These are phyloP conservation scores for Chaetothyriales sp. DNA, from an alignment of 2,329 filamentous ascomycete species.

Conservation along the genomic window DNA sequence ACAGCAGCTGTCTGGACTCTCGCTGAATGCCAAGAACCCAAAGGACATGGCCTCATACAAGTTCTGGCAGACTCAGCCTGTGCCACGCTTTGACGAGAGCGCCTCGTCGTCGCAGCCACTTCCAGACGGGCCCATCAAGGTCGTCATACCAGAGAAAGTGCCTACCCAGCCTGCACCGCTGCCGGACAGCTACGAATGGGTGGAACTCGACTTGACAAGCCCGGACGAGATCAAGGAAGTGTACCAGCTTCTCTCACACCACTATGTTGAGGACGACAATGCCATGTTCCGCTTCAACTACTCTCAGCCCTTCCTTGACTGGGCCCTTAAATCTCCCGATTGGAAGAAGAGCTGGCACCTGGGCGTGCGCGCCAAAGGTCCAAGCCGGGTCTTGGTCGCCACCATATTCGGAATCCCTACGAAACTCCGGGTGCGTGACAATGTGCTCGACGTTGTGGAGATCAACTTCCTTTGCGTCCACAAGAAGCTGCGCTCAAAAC, in stretches of 20 bases:
- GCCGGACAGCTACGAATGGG: conserved; percentile 82
- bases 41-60: conserved; percentile 97
- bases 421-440: conserved; percentile 62
- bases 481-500: conserved; percentile 90
- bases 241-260: conserved; percentile 75
- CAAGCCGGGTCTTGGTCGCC: conserved; percentile 75
- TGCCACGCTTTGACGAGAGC: conserved; percentile 59
- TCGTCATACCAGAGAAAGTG: conserved; percentile 63
- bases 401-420: conserved; percentile 93
- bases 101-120: conserved; percentile 37
- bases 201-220: conserved; percentile 69
- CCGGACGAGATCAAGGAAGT: conserved; percentile 72
- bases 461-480: conserved; percentile 98
- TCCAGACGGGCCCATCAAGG: conserved; percentile 70
- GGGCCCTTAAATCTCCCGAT: conserved; percentile 86
- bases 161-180: conserved; percentile 61
- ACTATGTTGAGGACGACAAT: conserved; percentile 95
- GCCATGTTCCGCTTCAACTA: conserved; percentile 98
- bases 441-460: conserved; percentile 63
- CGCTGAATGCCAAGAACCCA: conserved; percentile 68
- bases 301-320: conserved; percentile 72
- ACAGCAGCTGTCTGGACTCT: conserved; percentile 38
- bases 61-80: conserved; percentile 97
- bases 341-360: conserved; percentile 94
- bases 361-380: conserved; percentile 62